These are phyloP conservation scores for Colletotrichum cereale DNA, from an alignment of 2,329 filamentous ascomycete genomes.

Conservation along the genomic window DNA sequence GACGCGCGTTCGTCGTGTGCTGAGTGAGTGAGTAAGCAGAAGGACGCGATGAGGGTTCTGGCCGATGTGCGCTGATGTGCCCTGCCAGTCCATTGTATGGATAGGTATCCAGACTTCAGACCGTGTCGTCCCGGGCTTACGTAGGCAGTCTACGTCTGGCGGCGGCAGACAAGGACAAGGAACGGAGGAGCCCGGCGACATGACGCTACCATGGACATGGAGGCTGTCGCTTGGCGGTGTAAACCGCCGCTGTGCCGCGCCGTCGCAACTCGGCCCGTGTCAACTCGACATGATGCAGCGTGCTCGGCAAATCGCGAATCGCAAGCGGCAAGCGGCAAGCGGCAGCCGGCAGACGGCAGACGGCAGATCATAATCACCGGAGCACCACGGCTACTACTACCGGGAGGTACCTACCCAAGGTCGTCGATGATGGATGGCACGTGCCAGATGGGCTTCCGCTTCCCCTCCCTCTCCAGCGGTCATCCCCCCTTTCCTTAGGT, in stretches of 20 bases:
- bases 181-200: slow-evolving; percentile 2
- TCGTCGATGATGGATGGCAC: no score
- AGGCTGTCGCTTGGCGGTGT: slow-evolving; percentile 1
- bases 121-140: slow-evolving; percentile 13
- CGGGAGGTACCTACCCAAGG: no score
- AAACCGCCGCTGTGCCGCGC: background rate
- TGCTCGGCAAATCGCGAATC: background rate
- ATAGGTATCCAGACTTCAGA: background rate
- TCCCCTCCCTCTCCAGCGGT: background rate
- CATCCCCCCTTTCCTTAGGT: no score
- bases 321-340: background rate
- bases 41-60: background rate
- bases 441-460: background rate
- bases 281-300: background rate
- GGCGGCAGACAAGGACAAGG: background rate
- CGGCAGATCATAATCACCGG: background rate
- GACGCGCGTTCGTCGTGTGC: slow-evolving; percentile 21
- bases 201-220: background rate
- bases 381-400: background rate
- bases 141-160: background rate
- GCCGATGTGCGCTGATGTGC: background rate
- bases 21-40: slow-evolving; percentile 2
- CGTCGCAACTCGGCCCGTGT: slow-evolving; percentile 15
- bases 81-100: slow-evolving; percentile 16
- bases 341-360: background rate